These are phyloP conservation scores for Cyberlindnera mrakii DNA, from an alignment of 805 yeast species.

Conservation along the genomic window DNA sequence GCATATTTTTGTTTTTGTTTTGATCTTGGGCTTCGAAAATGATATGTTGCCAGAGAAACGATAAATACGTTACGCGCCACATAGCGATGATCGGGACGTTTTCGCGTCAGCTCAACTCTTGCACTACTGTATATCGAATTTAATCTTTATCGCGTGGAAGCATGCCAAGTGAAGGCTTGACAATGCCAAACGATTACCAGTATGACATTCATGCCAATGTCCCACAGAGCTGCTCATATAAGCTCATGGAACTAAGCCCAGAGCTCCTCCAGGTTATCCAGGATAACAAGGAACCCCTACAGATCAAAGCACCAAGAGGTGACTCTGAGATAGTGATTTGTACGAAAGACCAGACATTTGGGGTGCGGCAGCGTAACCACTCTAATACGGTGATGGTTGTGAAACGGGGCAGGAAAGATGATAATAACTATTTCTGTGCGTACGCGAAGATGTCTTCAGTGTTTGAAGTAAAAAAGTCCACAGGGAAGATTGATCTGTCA, in stretches of 20 bases:
- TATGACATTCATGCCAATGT: slow-evolving; percentile 17
- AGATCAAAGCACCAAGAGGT: slow-evolving; percentile 26
- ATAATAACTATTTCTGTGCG: slow-evolving; percentile 26
- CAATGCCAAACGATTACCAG: slow-evolving; percentile 4
- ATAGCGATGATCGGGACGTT: too few species aligned
- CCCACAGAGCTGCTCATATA: slow-evolving; percentile 29
- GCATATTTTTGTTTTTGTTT: too few species aligned
- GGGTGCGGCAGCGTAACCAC: slow-evolving; percentile 73
- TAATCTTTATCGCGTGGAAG: too few species aligned
- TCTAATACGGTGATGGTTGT: slow-evolving; percentile 73
- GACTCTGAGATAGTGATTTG: slow-evolving; percentile 52
- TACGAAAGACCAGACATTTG: slow-evolving; percentile 52
- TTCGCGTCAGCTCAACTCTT: too few species aligned
- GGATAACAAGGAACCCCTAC: slow-evolving; percentile 15
- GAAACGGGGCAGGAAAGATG: slow-evolving; percentile 21
- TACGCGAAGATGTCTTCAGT: slow-evolving; percentile 29
- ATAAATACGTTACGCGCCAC: too few species aligned
- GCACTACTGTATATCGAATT: too few species aligned
- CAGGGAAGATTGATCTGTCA: slow-evolving; percentile 28
- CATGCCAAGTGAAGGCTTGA: too few species aligned
- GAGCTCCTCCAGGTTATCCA: slow-evolving; percentile 37
- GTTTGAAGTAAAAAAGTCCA: slow-evolving; percentile 30
- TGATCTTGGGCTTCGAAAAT: neutral
- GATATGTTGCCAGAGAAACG: slow-evolving; percentile 4
- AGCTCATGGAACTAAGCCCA: slow-evolving; percentile 47